Evolutionary conservation across 2,329 filamentous ascomycete species (phyloP).

Genomic region (Keithomyces neogunnii): DNA sequence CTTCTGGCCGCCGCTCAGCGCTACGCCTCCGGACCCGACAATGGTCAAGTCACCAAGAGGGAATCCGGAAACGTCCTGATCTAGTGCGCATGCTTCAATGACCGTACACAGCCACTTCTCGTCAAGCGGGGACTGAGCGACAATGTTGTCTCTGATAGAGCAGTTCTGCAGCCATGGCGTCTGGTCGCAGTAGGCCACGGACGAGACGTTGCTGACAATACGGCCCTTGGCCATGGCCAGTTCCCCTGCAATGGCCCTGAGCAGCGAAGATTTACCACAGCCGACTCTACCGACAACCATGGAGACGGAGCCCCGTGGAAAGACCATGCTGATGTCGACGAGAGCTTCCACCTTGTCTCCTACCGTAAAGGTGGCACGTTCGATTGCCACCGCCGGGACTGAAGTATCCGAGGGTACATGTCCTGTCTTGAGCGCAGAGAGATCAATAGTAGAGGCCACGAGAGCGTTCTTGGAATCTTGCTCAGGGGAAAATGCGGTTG

Average conservation of each 20-base stretch:
- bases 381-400: constrained; percentile 2
- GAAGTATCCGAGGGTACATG: neutral
- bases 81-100: constrained; percentile 24
- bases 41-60: constrained; percentile 24
- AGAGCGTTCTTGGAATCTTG: neutral
- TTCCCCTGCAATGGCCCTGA: constrained; percentile 31
- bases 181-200: constrained; percentile 34
- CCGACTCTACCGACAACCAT: constrained; percentile 33
- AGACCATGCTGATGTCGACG: constrained; percentile 13
- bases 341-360: constrained; percentile 14
- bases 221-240: constrained; percentile 16
- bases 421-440: neutral
- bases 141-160: constrained; percentile 30
- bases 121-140: constrained; percentile 20
- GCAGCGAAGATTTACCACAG: constrained; percentile 33
- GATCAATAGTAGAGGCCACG: neutral
- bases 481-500: neutral
- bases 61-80: constrained; percentile 23
- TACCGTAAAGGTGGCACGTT: constrained; percentile 10
- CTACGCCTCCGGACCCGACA: constrained; percentile 32
- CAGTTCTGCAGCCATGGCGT: constrained; percentile 34
- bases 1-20: constrained; percentile 35
- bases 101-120: constrained; percentile 20
- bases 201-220: constrained; percentile 14
- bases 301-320: constrained; percentile 17